Conservation (phyloP, 108 stramenopile species). For the Mediolabrus comicus region DNA sequence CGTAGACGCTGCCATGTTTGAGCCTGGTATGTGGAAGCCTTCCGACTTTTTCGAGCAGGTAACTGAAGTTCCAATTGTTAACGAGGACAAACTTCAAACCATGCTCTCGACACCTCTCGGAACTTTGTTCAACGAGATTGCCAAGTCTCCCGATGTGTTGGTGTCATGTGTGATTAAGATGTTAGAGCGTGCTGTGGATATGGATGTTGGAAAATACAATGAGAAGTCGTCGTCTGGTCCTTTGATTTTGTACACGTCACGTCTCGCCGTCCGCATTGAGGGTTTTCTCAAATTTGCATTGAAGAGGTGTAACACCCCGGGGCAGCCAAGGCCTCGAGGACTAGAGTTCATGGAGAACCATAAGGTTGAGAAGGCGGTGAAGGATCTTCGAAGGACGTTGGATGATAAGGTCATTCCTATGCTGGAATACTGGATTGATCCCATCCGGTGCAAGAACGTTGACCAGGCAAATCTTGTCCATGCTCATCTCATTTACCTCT, state of each 20-base stretch:
- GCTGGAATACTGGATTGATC: constrained; percentile 97
- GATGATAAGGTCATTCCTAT: constrained; percentile 91
- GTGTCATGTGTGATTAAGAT: constrained; percentile 86
- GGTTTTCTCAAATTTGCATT: constrained; percentile 90
- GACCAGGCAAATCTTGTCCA: constrained; percentile 89
- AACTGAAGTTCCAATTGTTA: constrained; percentile 76
- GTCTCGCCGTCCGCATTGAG: constrained; percentile 94
- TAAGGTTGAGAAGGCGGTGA: constrained; percentile 73
- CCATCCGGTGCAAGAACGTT: constrained; percentile 76
- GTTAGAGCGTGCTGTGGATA: constrained; percentile 90
- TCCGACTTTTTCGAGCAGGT: constrained; percentile 75
- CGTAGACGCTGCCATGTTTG: constrained; percentile 93
- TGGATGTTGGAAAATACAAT: constrained; percentile 91
- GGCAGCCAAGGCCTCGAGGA: constrained; percentile 80
- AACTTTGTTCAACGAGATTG: constrained; percentile 94
- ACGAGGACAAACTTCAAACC: constrained; percentile 71
- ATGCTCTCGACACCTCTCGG: constrained; percentile 90
- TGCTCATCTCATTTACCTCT: constrained; percentile 96
- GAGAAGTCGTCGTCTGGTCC: constrained; percentile 83
- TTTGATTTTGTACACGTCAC: constrained; percentile 92
- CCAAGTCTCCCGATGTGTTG: constrained; percentile 88
- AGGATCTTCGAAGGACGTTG: constrained; percentile 76
- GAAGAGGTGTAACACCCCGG: constrained; percentile 70
- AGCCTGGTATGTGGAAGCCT: constrained; percentile 92
- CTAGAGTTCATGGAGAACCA: constrained; percentile 81